These are phyloP conservation scores for Alternaria consortialis DNA, from an alignment of 2,329 filamentous ascomycete genomes.

Conservation along the genomic window DNA sequence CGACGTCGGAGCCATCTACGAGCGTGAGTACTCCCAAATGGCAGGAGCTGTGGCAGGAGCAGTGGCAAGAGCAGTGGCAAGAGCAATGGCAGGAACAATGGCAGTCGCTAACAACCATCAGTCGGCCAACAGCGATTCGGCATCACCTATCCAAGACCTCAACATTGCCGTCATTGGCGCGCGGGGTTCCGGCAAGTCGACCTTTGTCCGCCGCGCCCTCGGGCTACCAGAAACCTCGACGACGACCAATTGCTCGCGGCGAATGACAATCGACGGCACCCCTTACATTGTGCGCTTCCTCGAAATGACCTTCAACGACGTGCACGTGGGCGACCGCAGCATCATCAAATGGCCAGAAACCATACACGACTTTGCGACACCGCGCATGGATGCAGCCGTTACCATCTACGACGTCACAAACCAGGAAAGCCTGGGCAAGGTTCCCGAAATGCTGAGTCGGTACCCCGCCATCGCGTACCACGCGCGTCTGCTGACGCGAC, in stretches of 20 bases:
- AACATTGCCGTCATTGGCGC: conserved; percentile 67
- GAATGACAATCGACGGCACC: conserved; percentile 65
- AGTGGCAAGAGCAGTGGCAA: not conserved
- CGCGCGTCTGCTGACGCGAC: conserved; percentile 6
- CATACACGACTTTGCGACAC: conserved; percentile 72
- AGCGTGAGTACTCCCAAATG: conserved; percentile 31
- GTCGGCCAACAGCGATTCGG: conserved; percentile 41
- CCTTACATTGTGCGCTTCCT: conserved; percentile 66
- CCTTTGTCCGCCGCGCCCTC: conserved; percentile 66
- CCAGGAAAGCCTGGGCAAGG: conserved; percentile 74
- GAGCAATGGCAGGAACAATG: not conserved
- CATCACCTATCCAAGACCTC: conserved; percentile 59
- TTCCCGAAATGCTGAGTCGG: conserved; percentile 83
- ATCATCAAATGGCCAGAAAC: conserved; percentile 66
- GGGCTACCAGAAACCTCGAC: conserved; percentile 59
- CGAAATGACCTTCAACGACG: conserved; percentile 63
- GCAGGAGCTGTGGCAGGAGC: not conserved
- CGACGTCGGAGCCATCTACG: conserved; percentile 32
- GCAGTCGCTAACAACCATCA: conserved; percentile 30
- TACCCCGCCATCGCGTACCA: conserved; percentile 33
- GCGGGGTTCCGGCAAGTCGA: conserved; percentile 65
- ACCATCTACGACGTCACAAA: conserved; percentile 89
- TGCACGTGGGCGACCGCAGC: conserved; percentile 60
- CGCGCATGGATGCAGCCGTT: conserved; percentile 82
- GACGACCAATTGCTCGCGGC: conserved; percentile 58